Evolutionary conservation across 805 yeast genomes (phyloP).

Genomic region (Sungouiozyma intestinalis): DNA sequence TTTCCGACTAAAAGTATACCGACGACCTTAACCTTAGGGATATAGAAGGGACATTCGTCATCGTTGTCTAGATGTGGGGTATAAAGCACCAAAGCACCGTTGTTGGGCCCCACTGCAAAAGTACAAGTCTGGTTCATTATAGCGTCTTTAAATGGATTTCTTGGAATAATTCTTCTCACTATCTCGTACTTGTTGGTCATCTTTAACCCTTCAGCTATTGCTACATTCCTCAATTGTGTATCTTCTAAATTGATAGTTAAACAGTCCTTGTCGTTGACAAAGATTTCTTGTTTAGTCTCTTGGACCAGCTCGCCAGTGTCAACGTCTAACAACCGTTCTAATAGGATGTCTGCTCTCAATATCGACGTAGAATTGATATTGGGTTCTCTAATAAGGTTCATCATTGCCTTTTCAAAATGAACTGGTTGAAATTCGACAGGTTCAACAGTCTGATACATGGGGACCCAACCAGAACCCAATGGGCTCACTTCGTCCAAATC

Average conservation of each 20-base stretch:
- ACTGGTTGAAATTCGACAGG: slow-evolving; percentile 20
- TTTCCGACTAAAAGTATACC: slow-evolving; percentile 47
- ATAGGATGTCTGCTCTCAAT: slow-evolving; percentile 72
- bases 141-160: slow-evolving; percentile 80
- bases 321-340: slow-evolving; percentile 36
- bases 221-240: slow-evolving; percentile 29
- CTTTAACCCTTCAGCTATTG: slow-evolving; percentile 16
- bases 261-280: slow-evolving; percentile 13
- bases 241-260: slow-evolving; percentile 32
- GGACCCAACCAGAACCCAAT: slow-evolving; percentile 22
- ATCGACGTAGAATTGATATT: slow-evolving; percentile 88
- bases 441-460: slow-evolving; percentile 17
- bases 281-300: slow-evolving; percentile 5
- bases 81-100: slow-evolving; percentile 53
- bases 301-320: neutral
- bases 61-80: slow-evolving; percentile 57
- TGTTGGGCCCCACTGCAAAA: slow-evolving; percentile 29
- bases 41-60: slow-evolving; percentile 71
- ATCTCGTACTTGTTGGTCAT: slow-evolving; percentile 36
- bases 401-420: slow-evolving; percentile 70
- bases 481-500: slow-evolving; percentile 11
- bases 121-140: slow-evolving; percentile 76
- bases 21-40: slow-evolving; percentile 77
- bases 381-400: slow-evolving; percentile 69
- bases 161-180: slow-evolving; percentile 81